Conservation (phyloP, 73 alveolate genomes). For the Symbiodinium natans region DNA sequence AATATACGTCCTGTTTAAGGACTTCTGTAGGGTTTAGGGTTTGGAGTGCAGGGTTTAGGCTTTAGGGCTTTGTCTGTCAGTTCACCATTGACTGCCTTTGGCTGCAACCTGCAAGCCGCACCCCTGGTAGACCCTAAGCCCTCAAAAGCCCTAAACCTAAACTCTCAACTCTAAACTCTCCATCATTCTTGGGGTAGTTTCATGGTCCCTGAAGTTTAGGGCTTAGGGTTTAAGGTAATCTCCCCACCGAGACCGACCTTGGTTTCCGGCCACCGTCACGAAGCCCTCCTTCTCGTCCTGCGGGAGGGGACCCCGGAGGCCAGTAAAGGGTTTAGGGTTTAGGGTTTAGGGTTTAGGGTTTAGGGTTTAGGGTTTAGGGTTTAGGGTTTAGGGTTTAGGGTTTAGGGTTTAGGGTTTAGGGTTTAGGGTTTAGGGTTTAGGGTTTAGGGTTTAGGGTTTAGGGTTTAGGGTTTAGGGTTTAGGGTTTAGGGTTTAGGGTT, state of each 20-base stretch:
- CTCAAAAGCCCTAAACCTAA: neutral
- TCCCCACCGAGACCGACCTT: neutral
- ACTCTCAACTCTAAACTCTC: neutral
- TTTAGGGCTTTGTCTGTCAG: no score
- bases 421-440: neutral
- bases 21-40: neutral
- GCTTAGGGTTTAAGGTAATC: no score
- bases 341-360: neutral
- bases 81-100: no score
- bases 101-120: no score
- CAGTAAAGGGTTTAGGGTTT: neutral
- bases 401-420: no score
- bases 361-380: neutral
- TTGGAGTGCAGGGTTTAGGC: neutral
- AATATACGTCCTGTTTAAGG: no score
- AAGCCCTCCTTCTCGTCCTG: slow-evolving; percentile 58
- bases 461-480: no score
- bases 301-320: no score
- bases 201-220: neutral
- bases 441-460: no score
- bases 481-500: no score
- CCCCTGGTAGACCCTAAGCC: no score
- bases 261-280: slow-evolving; percentile 84
- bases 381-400: no score
- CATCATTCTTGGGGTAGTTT: neutral